Evolutionary conservation across 345 rosid species (phyloP).

Genomic region (Laguncularia racemosa): DNA sequence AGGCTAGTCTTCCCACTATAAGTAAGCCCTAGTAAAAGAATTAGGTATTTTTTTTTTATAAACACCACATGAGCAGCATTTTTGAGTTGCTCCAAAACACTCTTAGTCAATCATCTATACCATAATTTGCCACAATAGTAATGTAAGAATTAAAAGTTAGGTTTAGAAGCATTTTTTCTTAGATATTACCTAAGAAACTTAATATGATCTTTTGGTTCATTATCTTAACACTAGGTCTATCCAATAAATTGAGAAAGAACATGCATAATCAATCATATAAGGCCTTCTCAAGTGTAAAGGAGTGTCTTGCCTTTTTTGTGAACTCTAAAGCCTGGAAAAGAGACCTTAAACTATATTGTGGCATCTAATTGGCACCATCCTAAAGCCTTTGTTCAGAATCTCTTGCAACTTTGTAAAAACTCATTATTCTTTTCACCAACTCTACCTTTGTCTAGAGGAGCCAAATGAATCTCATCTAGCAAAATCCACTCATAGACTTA

Average conservation of each 20-base stretch:
- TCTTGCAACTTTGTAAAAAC: too few species aligned
- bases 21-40: slow-evolving; percentile 94
- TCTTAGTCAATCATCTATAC: slow-evolving; percentile 52
- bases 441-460: slow-evolving; percentile 95
- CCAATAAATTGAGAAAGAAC: slow-evolving; percentile 88
- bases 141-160: slow-evolving; percentile 42
- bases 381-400: too few species aligned
- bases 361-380: slow-evolving; percentile 99
- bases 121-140: slow-evolving; percentile 18
- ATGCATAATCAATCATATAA: slow-evolving; percentile 80
- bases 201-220: too few species aligned
- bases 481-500: slow-evolving; percentile 91
- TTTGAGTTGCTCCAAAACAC: slow-evolving; percentile 62
- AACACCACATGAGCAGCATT: slow-evolving; percentile 79
- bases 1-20: slow-evolving; percentile 99
- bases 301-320: slow-evolving; percentile 52
- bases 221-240: slow-evolving; percentile 72
- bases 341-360: slow-evolving; percentile 93
- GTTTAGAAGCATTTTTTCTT: too few species aligned
- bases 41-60: slow-evolving; percentile 77
- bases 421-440: too few species aligned
- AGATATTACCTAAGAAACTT: too few species aligned
- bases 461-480: slow-evolving; percentile 96
- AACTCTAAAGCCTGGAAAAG: slow-evolving; percentile 85
- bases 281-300: slow-evolving; percentile 57